Conservation (phyloP, 2,329 filamentous ascomycete species). For the Chrysoporthe cubensis region DNA sequence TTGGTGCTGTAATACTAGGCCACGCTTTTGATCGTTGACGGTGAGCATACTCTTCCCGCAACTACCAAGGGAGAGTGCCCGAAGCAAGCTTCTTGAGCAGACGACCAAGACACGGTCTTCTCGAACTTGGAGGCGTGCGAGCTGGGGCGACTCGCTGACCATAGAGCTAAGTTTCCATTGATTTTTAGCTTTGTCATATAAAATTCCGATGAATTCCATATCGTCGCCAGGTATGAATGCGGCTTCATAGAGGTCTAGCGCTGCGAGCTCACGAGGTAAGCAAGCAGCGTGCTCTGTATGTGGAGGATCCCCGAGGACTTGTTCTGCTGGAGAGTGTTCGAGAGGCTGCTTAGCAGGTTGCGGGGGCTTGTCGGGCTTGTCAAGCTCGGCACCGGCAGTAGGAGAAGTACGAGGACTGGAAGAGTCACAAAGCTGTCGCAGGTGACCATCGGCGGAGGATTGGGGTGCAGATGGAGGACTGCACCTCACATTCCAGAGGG, state of each 20-base stretch:
- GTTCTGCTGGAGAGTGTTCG: background rate
- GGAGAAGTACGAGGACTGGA: background rate
- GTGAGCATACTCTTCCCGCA: background rate
- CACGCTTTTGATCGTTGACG: constrained; percentile 3
- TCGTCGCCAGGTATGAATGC: constrained; percentile 1
- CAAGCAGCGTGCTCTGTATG: background rate
- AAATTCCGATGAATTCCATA: background rate
- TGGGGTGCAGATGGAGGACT: background rate
- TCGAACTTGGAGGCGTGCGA: background rate
- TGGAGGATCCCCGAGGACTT: background rate
- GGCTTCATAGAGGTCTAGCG: constrained; percentile 6
- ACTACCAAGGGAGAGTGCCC: background rate
- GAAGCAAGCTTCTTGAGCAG: constrained; percentile 4
- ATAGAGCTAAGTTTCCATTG: background rate
- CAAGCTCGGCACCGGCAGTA: background rate
- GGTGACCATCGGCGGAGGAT: background rate
- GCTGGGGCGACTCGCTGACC: background rate
- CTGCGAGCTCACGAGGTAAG: background rate
- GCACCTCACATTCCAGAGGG: background rate
- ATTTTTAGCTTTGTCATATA: background rate
- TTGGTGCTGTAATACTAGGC: background rate
- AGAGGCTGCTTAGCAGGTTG: background rate
- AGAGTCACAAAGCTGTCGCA: background rate
- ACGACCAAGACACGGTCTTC: constrained; percentile 10
- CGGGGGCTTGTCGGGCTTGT: background rate